phyloP scores from a whole-genome alignment of 768 basidiomycete species.

The Amanita pseudoporphyria region DNA sequence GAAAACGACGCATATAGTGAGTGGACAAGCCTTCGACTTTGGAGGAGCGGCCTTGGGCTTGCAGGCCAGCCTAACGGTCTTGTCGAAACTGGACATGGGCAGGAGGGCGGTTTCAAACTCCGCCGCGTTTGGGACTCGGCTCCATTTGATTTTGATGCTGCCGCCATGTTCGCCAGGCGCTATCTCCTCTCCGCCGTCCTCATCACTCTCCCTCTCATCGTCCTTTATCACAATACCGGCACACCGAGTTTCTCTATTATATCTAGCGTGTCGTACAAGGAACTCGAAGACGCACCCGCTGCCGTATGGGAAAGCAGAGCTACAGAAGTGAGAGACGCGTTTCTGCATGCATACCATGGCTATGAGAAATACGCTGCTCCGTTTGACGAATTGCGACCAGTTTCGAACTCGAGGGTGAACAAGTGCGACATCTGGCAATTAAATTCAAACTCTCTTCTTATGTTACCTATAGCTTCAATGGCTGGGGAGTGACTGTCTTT shows the following conservation, averaged over 20 bases:
- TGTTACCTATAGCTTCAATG: conserved; percentile 49
- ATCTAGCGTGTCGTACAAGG: background rate
- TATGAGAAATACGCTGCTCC: conserved; percentile 55
- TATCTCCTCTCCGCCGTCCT: conserved; percentile 21
- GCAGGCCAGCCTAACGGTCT: conserved; percentile 93
- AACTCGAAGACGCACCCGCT: conserved; percentile 16
- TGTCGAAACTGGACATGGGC: conserved; percentile 71
- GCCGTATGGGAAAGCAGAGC: conserved; percentile 44
- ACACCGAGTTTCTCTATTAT: conserved; percentile 9
- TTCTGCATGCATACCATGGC: conserved; percentile 57
- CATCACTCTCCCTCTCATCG: conserved; percentile 18
- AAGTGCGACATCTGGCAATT: conserved; percentile 30
- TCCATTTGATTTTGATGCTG: background rate
- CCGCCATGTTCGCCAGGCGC: conserved; percentile 12
- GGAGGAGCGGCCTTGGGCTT: conserved; percentile 96
- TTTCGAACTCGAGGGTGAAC: conserved; percentile 35
- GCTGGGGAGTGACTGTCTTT: conserved; percentile 69
- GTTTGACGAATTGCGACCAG: conserved; percentile 52
- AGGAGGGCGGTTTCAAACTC: conserved; percentile 8
- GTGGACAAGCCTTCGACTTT: conserved; percentile 71
- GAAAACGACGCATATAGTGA: conserved; percentile 5
- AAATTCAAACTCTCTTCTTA: background rate
- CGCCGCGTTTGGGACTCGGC: conserved; percentile 2
- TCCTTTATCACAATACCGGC: conserved; percentile 14
- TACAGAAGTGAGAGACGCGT: conserved; percentile 47